These are phyloP conservation scores for Cornus florida DNA, from an alignment of 148 eudicot species.

Conservation along the genomic window DNA sequence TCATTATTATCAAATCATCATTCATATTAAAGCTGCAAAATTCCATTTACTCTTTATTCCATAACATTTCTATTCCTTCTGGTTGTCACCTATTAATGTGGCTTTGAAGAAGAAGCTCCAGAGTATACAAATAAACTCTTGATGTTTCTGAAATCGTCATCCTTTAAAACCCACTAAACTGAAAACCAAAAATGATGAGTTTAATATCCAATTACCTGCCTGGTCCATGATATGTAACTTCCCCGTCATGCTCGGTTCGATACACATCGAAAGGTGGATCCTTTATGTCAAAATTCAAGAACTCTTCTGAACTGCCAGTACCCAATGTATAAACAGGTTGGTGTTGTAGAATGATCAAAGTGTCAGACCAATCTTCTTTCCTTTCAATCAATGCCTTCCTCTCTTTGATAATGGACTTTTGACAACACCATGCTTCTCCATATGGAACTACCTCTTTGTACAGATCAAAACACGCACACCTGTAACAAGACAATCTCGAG, in stretches of 20 bases:
- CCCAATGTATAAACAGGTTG: slow-evolving; percentile 92
- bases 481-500: slow-evolving; percentile 8
- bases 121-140: too few species aligned
- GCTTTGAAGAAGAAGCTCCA: too few species aligned
- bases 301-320: slow-evolving; percentile 72
- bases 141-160: too few species aligned
- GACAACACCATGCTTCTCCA: slow-evolving; percentile 80
- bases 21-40: too few species aligned
- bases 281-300: slow-evolving; percentile 60
- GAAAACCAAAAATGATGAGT: too few species aligned
- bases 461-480: slow-evolving; percentile 73
- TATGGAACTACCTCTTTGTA: slow-evolving; percentile 73
- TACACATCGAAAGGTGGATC: slow-evolving; percentile 63
- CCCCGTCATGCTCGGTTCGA: slow-evolving; percentile 94
- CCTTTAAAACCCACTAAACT: too few species aligned
- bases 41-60: too few species aligned
- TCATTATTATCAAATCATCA: too few species aligned
- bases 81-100: too few species aligned
- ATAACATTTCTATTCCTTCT: too few species aligned
- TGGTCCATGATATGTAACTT: slow-evolving; percentile 98
- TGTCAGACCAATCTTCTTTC: slow-evolving; percentile 57
- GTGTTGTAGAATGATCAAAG: slow-evolving; percentile 78
- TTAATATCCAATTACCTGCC: slow-evolving; percentile 57
- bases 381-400: slow-evolving; percentile 50
- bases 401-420: slow-evolving; percentile 67